Conservation (phyloP, 73 alveolate species). For the Symbiodinium pilosum region DNA sequence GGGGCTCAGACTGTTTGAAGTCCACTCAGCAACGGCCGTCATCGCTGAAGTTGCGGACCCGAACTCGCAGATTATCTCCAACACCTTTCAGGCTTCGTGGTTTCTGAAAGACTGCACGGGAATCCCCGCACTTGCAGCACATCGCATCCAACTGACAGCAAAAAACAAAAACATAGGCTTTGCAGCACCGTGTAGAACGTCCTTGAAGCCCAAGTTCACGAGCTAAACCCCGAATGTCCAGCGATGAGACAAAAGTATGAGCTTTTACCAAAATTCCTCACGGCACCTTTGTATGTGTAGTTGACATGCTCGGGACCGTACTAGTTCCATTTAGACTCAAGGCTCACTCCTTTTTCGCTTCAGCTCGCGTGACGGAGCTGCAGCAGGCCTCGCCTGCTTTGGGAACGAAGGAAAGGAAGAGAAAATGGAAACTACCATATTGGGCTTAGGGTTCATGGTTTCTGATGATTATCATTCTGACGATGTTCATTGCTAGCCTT, state of each 20-base stretch:
- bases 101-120: too few species aligned
- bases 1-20: slow-evolving; percentile 43
- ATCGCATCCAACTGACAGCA: not conserved
- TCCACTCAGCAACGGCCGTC: slow-evolving; percentile 33
- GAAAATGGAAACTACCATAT: too few species aligned
- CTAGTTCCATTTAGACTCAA: not conserved
- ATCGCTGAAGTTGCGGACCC: slow-evolving; percentile 34
- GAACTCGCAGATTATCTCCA: slow-evolving; percentile 56
- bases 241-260: too few species aligned
- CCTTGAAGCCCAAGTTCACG: not conserved
- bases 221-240: too few species aligned
- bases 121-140: too few species aligned
- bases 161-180: not conserved
- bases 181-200: not conserved
- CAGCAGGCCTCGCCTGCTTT: slow-evolving; percentile 55
- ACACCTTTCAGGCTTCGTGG: slow-evolving; percentile 10
- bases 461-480: too few species aligned
- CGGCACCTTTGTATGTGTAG: too few species aligned
- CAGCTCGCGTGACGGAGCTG: slow-evolving; percentile 53
- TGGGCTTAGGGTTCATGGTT: not conserved
- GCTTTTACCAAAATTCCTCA: too few species aligned
- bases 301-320: too few species aligned
- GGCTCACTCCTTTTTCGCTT: not conserved
- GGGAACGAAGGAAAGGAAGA: too few species aligned
- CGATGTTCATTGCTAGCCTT: too few species aligned